Percentiles rank a stretch among this genome's conserved stretches.
These are phyloP conservation scores for Yamadazyma atlantica DNA, from an alignment of 1,139 yeast genomes.

Conservation along the genomic window DNA sequence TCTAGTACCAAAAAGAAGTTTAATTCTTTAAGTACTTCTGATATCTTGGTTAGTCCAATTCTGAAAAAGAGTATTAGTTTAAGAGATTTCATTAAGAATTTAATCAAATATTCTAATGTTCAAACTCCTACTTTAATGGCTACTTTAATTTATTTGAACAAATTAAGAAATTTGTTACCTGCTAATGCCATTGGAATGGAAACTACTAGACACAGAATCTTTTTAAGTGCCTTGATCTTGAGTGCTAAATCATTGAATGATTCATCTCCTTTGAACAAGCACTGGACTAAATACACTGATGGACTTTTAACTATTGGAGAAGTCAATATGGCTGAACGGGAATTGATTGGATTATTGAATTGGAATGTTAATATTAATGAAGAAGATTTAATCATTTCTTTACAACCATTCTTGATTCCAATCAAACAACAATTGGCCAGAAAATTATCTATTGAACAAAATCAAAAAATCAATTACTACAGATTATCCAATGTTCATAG, in stretches of 20 bases:
- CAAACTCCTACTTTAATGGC: constrained; percentile 96
- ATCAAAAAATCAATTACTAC: constrained; percentile 38
- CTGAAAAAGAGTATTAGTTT: constrained; percentile 32
- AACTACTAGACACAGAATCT: constrained; percentile 90
- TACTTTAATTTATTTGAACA: constrained; percentile 75
- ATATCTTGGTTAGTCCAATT: constrained; percentile 25
- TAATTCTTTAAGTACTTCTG: constrained; percentile 6
- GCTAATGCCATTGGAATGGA: constrained; percentile 90
- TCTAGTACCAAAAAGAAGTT: constrained; percentile 10
- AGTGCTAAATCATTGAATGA: constrained; percentile 92
- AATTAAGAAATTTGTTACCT: constrained; percentile 75
- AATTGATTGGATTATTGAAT: constrained; percentile 72
- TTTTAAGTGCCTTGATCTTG: constrained; percentile 80
- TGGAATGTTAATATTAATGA: constrained; percentile 78
- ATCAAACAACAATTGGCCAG: constrained; percentile 48
- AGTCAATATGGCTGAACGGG: constrained; percentile 89
- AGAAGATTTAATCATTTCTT: constrained; percentile 64
- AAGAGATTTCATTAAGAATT: constrained; percentile 63
- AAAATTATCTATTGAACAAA: constrained; percentile 31
- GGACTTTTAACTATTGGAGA: constrained; percentile 76
- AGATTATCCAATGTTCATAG: constrained; percentile 28
- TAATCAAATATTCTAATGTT: constrained; percentile 81
- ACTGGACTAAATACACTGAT: constrained; percentile 91
- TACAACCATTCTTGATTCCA: constrained; percentile 74
- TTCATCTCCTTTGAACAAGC: constrained; percentile 90